phyloP scores from a whole-genome alignment of 2,329 filamentous ascomycete species.

The Dothiorella sarmentorum region DNA sequence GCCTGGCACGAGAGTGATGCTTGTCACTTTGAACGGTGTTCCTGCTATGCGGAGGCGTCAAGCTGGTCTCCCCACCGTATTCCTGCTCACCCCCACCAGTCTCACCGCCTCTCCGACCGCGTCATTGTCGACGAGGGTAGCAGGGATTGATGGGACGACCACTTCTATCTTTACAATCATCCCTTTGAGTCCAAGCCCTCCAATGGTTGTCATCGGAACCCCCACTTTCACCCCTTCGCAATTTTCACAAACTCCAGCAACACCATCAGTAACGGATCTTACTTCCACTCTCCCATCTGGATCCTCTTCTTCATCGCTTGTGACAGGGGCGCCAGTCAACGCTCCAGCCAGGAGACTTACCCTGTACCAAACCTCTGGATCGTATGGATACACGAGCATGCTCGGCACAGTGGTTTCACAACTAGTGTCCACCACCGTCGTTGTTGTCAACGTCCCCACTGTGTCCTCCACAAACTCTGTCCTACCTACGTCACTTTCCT shows the following conservation, averaged over 20 bases:
- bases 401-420: neutral
- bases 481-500: neutral
- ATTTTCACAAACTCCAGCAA: neutral
- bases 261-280: neutral
- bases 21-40: neutral
- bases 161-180: constrained; percentile 3
- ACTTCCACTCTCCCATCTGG: neutral
- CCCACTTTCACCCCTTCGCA: neutral
- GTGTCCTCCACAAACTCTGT: neutral
- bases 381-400: neutral
- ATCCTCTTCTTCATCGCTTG: neutral
- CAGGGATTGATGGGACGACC: neutral
- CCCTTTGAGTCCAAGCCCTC: neutral
- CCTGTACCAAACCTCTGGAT: neutral
- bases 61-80: neutral
- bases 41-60: neutral
- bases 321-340: neutral
- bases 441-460: neutral
- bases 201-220: constrained; percentile 4
- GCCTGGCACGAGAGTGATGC: neutral
- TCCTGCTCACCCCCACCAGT: neutral
- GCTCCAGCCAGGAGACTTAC: neutral
- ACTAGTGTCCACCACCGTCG: neutral
- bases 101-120: neutral
- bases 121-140: neutral